phyloP scores from a whole-genome alignment of 2,329 filamentous ascomycete genomes.

The Paraphoma chrysanthemicola region DNA sequence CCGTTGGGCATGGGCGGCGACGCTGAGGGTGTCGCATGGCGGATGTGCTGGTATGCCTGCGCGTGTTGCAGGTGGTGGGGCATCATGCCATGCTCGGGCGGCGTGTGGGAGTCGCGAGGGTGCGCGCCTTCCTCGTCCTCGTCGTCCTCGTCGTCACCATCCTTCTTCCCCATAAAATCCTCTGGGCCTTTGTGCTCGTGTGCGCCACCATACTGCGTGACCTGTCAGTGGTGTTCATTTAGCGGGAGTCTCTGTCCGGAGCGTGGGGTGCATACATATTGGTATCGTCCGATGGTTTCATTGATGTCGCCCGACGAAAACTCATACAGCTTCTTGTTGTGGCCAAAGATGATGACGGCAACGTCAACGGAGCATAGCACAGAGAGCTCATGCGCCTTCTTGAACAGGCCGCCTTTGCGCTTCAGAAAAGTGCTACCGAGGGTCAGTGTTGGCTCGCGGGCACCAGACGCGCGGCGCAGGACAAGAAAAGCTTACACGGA shows the following conservation, averaged over 20 bases:
- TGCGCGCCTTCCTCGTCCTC: conserved; percentile 76
- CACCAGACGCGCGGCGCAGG: conserved; percentile 6
- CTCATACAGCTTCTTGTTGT: conserved; percentile 99
- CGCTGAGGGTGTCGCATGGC: conserved; percentile 81
- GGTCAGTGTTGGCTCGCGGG: conserved; percentile 33
- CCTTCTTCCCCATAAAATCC: conserved; percentile 83
- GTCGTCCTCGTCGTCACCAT: conserved; percentile 80
- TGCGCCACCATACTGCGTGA: conserved; percentile 79
- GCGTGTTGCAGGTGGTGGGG: conserved; percentile 58
- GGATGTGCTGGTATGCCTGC: conserved; percentile 77
- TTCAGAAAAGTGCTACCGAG: conserved; percentile 88
- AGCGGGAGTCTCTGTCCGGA: conserved; percentile 20
- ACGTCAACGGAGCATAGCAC: conserved; percentile 98
- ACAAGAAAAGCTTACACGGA: conserved; percentile 76
- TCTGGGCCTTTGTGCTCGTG: conserved; percentile 96
- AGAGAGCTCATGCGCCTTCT: conserved; percentile 98
- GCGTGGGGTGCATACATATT: conserved; percentile 73
- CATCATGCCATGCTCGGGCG: conserved; percentile 67
- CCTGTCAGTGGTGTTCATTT: conserved; percentile 31
- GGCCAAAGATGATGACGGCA: conserved; percentile 97
- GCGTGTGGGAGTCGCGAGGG: conserved; percentile 69
- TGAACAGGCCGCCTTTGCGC: conserved; percentile 97
- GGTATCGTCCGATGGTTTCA: conserved; percentile 85
- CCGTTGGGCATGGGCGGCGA: conserved; percentile 84
- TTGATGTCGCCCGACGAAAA: conserved; percentile 95